Conservation (phyloP, 352 stramenopile genomes). For the Phytophthora sp. region DNA sequence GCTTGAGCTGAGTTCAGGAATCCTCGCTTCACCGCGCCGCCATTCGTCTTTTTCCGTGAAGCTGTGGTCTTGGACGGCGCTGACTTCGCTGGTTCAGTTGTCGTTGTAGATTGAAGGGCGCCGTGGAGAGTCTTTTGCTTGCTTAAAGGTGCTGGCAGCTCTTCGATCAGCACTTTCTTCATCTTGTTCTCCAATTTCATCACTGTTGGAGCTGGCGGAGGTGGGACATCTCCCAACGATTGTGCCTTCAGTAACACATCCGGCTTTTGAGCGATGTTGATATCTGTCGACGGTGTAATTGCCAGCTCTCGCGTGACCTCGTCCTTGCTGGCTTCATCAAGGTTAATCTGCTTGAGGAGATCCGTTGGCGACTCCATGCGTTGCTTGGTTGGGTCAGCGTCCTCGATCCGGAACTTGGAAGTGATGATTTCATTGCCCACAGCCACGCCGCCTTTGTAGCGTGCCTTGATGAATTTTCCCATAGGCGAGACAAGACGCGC, state of each 20-base stretch:
- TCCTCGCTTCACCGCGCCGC: conserved; percentile 66
- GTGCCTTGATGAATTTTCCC: conserved; percentile 87
- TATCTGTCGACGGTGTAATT: conserved; percentile 24
- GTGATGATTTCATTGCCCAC: conserved; percentile 72
- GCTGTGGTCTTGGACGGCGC: neutral
- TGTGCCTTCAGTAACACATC: conserved; percentile 17
- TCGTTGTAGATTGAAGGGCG: neutral
- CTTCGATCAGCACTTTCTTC: conserved; percentile 57
- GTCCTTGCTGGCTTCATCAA: conserved; percentile 32
- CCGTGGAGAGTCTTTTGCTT: conserved; percentile 2
- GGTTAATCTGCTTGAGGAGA: conserved; percentile 60
- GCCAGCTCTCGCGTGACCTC: conserved; percentile 13
- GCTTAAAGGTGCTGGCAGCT: conserved; percentile 33
- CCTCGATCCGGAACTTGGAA: conserved; percentile 76
- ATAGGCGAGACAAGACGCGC: conserved; percentile 43
- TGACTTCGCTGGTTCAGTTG: no score
- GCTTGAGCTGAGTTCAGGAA: conserved; percentile 74
- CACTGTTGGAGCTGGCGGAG: conserved; percentile 20
- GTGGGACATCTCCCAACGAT: conserved; percentile 4
- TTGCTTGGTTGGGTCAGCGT: conserved; percentile 29
- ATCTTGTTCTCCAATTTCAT: conserved; percentile 4
- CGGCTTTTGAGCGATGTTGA: neutral
- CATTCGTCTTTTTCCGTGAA: conserved; percentile 29
- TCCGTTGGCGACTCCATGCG: conserved; percentile 55
- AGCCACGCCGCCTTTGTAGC: conserved; percentile 78